Evolutionary conservation across 768 basidiomycete species (phyloP), one percentile per base, ranked within the genome.

Genomic region (Leccinum uliginosum): DNA sequence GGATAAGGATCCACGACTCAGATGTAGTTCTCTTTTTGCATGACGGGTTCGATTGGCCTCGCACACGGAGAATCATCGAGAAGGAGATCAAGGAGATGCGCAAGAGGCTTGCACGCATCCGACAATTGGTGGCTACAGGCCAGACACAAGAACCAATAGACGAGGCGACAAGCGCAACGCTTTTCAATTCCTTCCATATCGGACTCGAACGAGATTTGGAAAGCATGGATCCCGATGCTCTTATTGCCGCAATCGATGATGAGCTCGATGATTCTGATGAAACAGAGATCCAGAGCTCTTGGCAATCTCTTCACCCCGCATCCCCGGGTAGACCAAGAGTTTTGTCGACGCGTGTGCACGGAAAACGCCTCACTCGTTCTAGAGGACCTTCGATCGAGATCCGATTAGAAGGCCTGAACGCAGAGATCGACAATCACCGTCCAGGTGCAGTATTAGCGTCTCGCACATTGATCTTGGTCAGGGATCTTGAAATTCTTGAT

Each of bases 161-260:
- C 15, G 91, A 91, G 63, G 74, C 78, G 27, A 87, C 88, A 6
- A 85, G 86, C 62, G 75, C 89, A 2, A 77, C 89, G 6, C 80
- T 98, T 21, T 97, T 95, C 79, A 97, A 98, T 67, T 98, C 95
- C 0, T 83, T 97, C 35, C 91, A 94, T 64, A 87, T 98, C 55
- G 95, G 96, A 27, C 76, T 98, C n/a, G 85, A 89, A 29, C 83
- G 87, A 60, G 86, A 91, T 53, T 71, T 83, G 14, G 86, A 89
- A 50, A 81, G 83, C 26, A 75, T 89, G 62, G 93, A 96, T 64
- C 82, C 87, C 3, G 82, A 79, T 10, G 85, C 83, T 2, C 76
- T 96, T 45, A 82, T 97, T 35, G 93, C 91, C 7, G 95, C 94
- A 1, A 97, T 98, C 57, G 92, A 98, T 63, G 86, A 94, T 50